Conservation (phyloP, 1,284 basidiomycete species). For the Phlebopus sp. region DNA sequence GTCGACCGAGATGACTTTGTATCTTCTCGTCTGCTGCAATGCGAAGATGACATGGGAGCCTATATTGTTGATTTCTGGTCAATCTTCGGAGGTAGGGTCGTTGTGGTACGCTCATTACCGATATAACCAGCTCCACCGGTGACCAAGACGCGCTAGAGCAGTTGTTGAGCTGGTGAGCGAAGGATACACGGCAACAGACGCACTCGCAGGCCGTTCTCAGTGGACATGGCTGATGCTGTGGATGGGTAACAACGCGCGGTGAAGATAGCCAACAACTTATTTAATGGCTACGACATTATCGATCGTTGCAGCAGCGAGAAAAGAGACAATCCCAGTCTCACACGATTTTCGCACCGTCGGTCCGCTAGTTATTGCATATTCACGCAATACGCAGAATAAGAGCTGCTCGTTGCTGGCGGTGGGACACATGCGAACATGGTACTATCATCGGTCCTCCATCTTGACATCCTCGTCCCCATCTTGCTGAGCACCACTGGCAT, state of each 20-base stretch:
- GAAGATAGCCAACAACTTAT: background rate
- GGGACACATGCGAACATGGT: no score
- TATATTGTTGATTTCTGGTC: slow-evolving; percentile 30
- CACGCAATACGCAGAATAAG: no score
- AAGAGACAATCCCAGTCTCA: background rate
- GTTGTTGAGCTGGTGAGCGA: slow-evolving; percentile 12
- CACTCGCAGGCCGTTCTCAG: slow-evolving; percentile 30
- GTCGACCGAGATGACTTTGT: slow-evolving; percentile 91
- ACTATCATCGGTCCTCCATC: slow-evolving; percentile 45
- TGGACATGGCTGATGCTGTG: slow-evolving; percentile 25
- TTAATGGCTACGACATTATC: background rate
- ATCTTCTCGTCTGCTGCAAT: slow-evolving; percentile 82
- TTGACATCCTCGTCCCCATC: slow-evolving; percentile 47
- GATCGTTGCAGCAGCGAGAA: background rate
- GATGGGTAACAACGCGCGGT: background rate
- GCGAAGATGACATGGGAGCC: slow-evolving; percentile 91
- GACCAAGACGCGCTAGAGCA: slow-evolving; percentile 65
- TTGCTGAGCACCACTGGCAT: slow-evolving; percentile 6
- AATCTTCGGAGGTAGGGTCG: slow-evolving; percentile 7
- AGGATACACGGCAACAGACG: slow-evolving; percentile 13
- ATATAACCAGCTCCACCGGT: slow-evolving; percentile 87
- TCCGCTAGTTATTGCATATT: no score
- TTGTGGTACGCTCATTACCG: slow-evolving; percentile 41
- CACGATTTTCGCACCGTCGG: background rate
- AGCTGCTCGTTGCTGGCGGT: no score